Conservation (phyloP, 139 green algal species). For the Pseudopediastrum boryanum region DNA sequence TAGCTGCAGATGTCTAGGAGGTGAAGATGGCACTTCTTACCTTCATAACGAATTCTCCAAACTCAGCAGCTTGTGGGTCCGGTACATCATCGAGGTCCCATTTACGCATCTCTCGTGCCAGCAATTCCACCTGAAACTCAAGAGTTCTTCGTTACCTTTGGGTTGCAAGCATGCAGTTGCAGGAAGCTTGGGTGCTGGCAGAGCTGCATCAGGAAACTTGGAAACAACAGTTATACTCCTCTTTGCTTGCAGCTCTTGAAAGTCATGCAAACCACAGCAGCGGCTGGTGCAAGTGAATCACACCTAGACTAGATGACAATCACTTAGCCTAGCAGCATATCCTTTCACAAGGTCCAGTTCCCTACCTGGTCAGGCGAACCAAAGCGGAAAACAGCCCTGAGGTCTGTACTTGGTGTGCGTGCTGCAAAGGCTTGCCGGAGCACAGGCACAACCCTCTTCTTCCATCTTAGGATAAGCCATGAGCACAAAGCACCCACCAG, state of each 20-base stretch:
- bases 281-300: neutral
- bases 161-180: neutral
- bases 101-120: neutral
- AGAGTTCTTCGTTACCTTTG: neutral
- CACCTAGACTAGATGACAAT: neutral
- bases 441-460: neutral
- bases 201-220: too few relatives aligned
- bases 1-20: neutral
- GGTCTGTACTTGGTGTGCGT: neutral
- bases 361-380: neutral
- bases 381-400: neutral
- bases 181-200: too few relatives aligned
- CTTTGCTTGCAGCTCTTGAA: neutral
- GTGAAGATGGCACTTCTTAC: neutral
- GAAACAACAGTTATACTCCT: neutral
- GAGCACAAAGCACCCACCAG: neutral
- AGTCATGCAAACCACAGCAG: neutral
- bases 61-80: constrained; percentile 2
- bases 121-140: neutral
- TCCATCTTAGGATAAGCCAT: neutral
- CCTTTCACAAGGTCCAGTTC: too few relatives aligned
- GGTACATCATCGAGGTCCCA: constrained; percentile 10
- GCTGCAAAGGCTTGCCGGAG: neutral
- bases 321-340: too few relatives aligned
- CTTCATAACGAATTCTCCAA: neutral